Conservation (phyloP, 2,329 filamentous ascomycete species). For the Phyllosticta capitalensis region DNA sequence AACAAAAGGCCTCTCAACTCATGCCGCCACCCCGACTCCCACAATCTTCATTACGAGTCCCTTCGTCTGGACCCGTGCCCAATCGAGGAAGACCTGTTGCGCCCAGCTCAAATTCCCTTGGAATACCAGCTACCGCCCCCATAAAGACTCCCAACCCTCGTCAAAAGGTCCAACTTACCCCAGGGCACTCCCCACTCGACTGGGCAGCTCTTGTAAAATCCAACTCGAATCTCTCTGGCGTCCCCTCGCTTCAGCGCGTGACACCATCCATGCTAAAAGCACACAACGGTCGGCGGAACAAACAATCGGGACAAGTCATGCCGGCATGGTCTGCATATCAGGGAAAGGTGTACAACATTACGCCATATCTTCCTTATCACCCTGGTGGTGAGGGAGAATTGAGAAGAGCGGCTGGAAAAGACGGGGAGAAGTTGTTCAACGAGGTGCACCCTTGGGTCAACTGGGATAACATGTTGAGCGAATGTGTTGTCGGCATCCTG, state of each 20-base stretch:
- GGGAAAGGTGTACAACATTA: constrained; percentile 89
- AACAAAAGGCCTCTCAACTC: constrained; percentile 9
- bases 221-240: constrained; percentile 41
- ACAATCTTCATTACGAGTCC: constrained; percentile 28
- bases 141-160: constrained; percentile 33
- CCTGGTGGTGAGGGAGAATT: constrained; percentile 76
- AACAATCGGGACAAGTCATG: constrained; percentile 38
- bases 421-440: constrained; percentile 54
- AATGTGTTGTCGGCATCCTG: constrained; percentile 53
- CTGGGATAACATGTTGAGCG: constrained; percentile 55
- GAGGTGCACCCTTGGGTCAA: constrained; percentile 61
- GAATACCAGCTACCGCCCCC: constrained; percentile 17
- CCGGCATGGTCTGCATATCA: constrained; percentile 78
- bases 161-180: constrained; percentile 69
- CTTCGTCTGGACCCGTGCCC: constrained; percentile 39
- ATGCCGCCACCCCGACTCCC: constrained; percentile 27
- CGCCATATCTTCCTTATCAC: constrained; percentile 81
- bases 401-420: constrained; percentile 67
- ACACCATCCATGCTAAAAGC: constrained; percentile 69
- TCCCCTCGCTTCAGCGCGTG: constrained; percentile 56
- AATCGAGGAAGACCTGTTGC: constrained; percentile 35
- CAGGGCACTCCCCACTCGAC: constrained; percentile 89
- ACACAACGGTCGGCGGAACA: constrained; percentile 73
- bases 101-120: constrained; percentile 32
- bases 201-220: constrained; percentile 82